Conservation (phyloP, 371 early-diverging fungal genomes). For the Syncephalastrum monosporum region DNA sequence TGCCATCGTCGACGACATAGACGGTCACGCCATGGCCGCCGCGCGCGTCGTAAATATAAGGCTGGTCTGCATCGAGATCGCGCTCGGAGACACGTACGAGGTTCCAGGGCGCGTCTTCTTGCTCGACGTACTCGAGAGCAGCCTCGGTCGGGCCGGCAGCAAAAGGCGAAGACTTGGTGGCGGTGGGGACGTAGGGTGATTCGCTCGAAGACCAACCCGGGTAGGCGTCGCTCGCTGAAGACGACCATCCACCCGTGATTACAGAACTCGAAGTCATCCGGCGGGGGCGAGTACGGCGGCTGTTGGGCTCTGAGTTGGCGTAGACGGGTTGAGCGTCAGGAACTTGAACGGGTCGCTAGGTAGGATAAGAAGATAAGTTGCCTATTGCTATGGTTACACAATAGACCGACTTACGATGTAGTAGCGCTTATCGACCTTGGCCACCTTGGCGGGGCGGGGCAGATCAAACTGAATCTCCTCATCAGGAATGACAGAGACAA, state of each 20-base stretch:
- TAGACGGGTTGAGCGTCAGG: too few species aligned
- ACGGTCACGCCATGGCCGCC: conserved; percentile 47
- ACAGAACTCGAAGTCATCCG: too few species aligned
- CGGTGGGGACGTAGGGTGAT: conserved; percentile 3
- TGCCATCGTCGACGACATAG: conserved; percentile 55
- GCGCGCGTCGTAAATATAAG: conserved; percentile 30
- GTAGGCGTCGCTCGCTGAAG: too few species aligned
- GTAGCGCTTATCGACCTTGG: conserved; percentile 21
- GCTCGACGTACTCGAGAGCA: conserved; percentile 11
- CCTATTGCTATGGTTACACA: not conserved
- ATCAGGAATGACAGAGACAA: conserved; percentile 37
- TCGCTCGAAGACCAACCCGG: not conserved
- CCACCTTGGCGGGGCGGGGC: conserved; percentile 12
- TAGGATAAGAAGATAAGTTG: not conserved
- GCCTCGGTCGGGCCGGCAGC: not conserved
- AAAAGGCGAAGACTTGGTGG: conserved; percentile 1
- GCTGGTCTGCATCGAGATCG: conserved; percentile 10
- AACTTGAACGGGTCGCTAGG: conserved; percentile 6
- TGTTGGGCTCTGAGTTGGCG: too few species aligned
- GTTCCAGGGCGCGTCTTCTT: conserved; percentile 40
- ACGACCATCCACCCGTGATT: too few species aligned
- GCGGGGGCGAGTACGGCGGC: too few species aligned
- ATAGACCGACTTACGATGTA: conserved; percentile 15
- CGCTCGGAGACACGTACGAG: conserved; percentile 40
- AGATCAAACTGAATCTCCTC: conserved; percentile 36